These are phyloP conservation scores for Trichosanthes cucumerina DNA, from an alignment of 306 rosid species.

Conservation along the genomic window DNA sequence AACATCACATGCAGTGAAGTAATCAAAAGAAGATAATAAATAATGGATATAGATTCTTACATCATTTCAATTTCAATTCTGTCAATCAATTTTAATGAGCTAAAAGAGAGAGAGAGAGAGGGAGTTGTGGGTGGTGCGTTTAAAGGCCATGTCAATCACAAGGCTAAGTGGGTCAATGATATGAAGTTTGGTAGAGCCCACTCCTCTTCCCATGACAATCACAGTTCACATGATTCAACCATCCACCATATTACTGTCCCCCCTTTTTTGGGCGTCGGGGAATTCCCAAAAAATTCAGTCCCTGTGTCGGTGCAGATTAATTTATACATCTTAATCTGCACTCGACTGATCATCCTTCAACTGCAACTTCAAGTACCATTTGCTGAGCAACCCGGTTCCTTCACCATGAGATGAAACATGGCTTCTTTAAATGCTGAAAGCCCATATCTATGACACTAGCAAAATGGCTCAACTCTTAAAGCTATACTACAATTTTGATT, in stretches of 20 bases:
- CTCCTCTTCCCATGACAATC: conserved; percentile 7
- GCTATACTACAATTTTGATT: background rate
- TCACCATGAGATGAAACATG: background rate
- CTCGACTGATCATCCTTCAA: background rate
- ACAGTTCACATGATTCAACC: conserved; percentile 12
- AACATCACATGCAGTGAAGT: background rate
- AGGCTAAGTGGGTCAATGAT: conserved; percentile 3
- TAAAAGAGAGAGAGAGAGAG: background rate
- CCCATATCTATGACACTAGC: background rate
- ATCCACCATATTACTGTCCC: conserved; percentile 9
- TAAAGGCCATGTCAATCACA: conserved; percentile 3
- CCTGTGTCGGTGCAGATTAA: conserved; percentile 9
- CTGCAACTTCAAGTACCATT: background rate
- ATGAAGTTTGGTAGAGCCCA: conserved; percentile 10
- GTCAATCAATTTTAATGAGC: background rate
- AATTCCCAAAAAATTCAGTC: background rate
- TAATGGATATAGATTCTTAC: background rate
- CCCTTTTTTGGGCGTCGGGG: background rate
- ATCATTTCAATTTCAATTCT: conserved; percentile 9
- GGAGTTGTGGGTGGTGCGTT: background rate
- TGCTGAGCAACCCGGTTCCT: too few relatives aligned
- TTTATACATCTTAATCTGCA: background rate
- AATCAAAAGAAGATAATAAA: background rate
- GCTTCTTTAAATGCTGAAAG: background rate
- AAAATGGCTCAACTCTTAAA: background rate